Base-by-base conservation (phyloP, 345 rosid species). In the Corchorus capsularis region DNA sequence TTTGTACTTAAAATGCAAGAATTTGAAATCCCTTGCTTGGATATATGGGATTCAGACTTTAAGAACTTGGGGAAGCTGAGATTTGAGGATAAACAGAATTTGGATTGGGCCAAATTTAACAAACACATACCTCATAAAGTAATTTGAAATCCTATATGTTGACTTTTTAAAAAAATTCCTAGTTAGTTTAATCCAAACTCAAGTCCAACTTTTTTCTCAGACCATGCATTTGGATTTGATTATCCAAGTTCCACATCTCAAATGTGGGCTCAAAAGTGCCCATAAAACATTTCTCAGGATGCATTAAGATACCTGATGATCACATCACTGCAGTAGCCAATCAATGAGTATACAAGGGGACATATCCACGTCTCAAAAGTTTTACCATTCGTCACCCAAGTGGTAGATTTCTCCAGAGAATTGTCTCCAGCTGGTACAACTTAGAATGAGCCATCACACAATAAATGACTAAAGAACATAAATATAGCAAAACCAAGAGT, bases 311-410 rank as follows among this genome's bases (percentile, higher is more conserved):
- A 92, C 99, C 98, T 90, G 77, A 95, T 76, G 67, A 93, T 89
- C 76, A 86, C 85, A 84, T 95, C 97, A 76, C 79, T 82, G 87
- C 97, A 86, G 82, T 83, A 85, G 78, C 92, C 88, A 73, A 93
- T 80, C 77, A 93, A 78, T 35, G 90, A 87, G 87, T 87, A 88
- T 75, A 87, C 97, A 76, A 95, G 97, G 65, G 87, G 93, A 78
- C 99, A 95, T 69, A 93, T 92, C 99, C 99, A 95, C 79, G 32
- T 75, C 78, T 93, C 93, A 82, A 95, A 95, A 70, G 81, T 86
- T 84, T 90, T 93, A 76, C 85, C 86, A 57, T 57, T 64, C 16
- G 99, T 93, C 82, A 86, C 89, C 99, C 99, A 95, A 71, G 87
- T 78, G 70, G 82, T 77, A 65, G 93, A 84, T 66, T 85, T 85